Evolutionary conservation across 2,329 filamentous ascomycete genomes (phyloP).

Genomic region (Paraphoma sp.): DNA sequence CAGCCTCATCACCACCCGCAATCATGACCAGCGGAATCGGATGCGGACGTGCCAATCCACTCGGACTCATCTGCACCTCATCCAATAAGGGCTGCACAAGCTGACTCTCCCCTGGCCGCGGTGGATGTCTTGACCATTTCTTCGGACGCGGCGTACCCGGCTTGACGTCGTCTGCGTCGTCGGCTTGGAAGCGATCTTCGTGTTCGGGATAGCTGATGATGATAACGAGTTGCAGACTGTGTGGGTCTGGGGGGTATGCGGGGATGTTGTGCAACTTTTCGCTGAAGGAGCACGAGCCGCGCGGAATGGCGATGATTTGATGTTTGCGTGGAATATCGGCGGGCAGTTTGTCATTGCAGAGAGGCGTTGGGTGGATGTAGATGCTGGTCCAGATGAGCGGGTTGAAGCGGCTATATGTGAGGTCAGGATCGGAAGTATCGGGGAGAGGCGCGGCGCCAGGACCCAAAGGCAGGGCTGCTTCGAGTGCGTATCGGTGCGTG

Average conservation of each 20-base stretch:
- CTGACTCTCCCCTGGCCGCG: conserved; percentile 7
- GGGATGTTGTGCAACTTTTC: conserved; percentile 87
- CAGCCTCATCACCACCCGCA: conserved; percentile 69
- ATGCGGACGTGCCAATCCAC: conserved; percentile 71
- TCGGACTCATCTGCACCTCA: conserved; percentile 72
- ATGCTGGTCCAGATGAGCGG: conserved; percentile 72
- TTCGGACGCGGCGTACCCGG: conserved; percentile 1
- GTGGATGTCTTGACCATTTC: background rate
- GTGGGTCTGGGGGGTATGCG: conserved; percentile 67
- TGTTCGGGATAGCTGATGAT: conserved; percentile 70
- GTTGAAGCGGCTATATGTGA: conserved; percentile 30
- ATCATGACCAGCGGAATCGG: conserved; percentile 86
- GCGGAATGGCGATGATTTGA: conserved; percentile 80
- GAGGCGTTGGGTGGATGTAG: conserved; percentile 70
- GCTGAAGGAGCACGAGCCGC: conserved; percentile 85
- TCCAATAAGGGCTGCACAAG: conserved; percentile 76
- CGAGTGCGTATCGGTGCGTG: conserved; percentile 41
- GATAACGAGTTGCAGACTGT: conserved; percentile 79
- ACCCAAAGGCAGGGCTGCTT: conserved; percentile 63
- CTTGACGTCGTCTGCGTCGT: conserved; percentile 3
- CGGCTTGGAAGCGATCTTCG: conserved; percentile 16
- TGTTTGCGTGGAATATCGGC: conserved; percentile 60
- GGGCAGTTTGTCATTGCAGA: conserved; percentile 67
- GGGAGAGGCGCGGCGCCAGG: conserved; percentile 74
- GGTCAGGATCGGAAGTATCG: conserved; percentile 56